Evolutionary conservation across 176 grass and related monocot genomes (phyloP).

Genomic region (Phoenix roebelenii): DNA sequence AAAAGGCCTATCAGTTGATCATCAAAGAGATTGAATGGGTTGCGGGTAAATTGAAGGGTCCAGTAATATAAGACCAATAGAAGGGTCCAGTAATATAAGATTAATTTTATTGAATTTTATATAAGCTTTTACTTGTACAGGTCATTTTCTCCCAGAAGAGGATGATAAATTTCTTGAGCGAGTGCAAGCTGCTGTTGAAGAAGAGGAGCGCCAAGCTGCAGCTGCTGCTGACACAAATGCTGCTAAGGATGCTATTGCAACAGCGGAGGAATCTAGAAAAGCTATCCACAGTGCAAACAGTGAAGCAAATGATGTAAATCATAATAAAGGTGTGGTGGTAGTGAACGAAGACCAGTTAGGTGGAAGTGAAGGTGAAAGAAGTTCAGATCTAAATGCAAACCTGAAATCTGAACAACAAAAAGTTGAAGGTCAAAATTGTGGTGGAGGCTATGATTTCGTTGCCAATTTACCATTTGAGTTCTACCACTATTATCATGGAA

Average conservation of each 20-base stretch:
- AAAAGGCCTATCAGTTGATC: too few species aligned
- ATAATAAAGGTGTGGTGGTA: conserved; percentile 17
- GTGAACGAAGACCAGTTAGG: conserved; percentile 21
- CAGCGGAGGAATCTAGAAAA: conserved; percentile 78
- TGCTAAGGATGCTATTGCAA: conserved; percentile 82
- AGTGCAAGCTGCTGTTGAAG: conserved; percentile 91
- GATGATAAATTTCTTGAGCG: conserved; percentile 93
- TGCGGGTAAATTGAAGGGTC: too few species aligned
- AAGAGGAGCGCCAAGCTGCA: conserved; percentile 85
- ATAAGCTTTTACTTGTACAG: conserved; percentile 24
- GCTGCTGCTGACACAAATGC: conserved; percentile 64
- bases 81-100: too few species aligned
- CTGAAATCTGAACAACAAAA: conserved; percentile 28
- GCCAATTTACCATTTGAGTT: conserved; percentile 84
- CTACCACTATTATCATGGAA: conserved; percentile 95
- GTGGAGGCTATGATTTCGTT: conserved; percentile 36
- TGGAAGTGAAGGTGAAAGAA: conserved; percentile 25
- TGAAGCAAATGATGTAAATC: conserved; percentile 26
- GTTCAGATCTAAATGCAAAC: conserved; percentile 21
- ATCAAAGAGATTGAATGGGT: too few species aligned
- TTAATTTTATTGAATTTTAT: too few species aligned
- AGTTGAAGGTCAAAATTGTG: conserved; percentile 31
- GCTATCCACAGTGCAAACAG: conserved; percentile 15
- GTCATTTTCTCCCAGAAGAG: conserved; percentile 98
- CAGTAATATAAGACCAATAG: too few species aligned